These are phyloP conservation scores for Meyerozyma elateridarum DNA, from an alignment of 1,139 yeast genomes.

Conservation along the genomic window DNA sequence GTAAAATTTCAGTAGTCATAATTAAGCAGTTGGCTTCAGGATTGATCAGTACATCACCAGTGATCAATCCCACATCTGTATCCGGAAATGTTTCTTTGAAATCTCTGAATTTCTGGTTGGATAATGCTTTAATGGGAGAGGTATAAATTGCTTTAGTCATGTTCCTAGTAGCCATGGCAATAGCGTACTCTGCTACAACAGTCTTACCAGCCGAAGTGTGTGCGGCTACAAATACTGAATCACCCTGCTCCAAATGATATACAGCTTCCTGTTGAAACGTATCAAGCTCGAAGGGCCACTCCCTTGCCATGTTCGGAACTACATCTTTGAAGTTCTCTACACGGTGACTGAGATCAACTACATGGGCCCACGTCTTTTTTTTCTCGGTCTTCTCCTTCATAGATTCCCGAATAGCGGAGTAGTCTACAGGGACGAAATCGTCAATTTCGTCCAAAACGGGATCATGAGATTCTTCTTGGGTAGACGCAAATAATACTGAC, in stretches of 20 bases:
- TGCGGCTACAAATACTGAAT: conserved; percentile 96
- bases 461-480: conserved; percentile 21
- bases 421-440: conserved; percentile 69
- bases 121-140: conserved; percentile 87
- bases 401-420: conserved; percentile 19
- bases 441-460: conserved; percentile 51
- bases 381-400: conserved; percentile 26
- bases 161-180: conserved; percentile 85
- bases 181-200: conserved; percentile 90
- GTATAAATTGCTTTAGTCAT: conserved; percentile 92
- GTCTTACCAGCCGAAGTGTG: conserved; percentile 95
- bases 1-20: conserved; percentile 94
- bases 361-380: conserved; percentile 87
- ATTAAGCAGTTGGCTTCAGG: conserved; percentile 96
- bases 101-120: conserved; percentile 93
- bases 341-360: conserved; percentile 80
- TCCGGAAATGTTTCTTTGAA: conserved; percentile 75
- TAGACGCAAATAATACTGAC: no score
- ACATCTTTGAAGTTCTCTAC: conserved; percentile 80
- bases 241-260: conserved; percentile 93
- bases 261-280: conserved; percentile 96
- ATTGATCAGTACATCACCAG: conserved; percentile 97
- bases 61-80: conserved; percentile 86
- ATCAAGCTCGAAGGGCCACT: conserved; percentile 91
- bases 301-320: conserved; percentile 89